Percentiles rank a stretch among this genome's conserved stretches.
Conservation (phyloP, 2,329 filamentous ascomycete genomes). For the Leptographium procerum region DNA sequence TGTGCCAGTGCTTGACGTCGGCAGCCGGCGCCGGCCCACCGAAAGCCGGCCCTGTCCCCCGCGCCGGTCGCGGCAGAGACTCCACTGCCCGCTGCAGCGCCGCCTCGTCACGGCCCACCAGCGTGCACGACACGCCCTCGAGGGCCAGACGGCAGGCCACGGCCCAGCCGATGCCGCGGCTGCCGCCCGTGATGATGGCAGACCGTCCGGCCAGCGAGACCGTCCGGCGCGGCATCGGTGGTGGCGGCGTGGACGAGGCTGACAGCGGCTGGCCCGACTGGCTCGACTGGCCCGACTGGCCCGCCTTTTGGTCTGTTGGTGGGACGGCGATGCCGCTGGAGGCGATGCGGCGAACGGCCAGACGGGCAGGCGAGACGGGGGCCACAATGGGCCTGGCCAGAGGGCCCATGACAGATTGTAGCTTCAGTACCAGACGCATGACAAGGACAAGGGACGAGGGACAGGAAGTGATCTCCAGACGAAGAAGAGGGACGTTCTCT, state of each 20-base stretch:
- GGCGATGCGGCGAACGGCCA: not conserved
- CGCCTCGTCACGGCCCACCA: conserved; percentile 46
- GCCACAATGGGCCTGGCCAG: not conserved
- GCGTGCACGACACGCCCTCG: conserved; percentile 47
- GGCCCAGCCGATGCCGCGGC: conserved; percentile 57
- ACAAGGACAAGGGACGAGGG: too few relatives aligned
- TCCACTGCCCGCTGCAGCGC: conserved; percentile 28
- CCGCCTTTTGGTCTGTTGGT: not conserved
- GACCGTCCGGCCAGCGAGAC: not conserved
- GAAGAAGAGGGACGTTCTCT: not conserved
- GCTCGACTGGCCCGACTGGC: not conserved
- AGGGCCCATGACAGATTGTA: not conserved
- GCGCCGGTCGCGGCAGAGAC: conserved; percentile 14
- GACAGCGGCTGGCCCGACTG: not conserved
- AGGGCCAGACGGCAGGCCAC: conserved; percentile 55
- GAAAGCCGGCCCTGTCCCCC: conserved; percentile 17
- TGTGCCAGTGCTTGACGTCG: not conserved
- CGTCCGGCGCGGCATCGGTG: not conserved
- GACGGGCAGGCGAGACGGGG: not conserved
- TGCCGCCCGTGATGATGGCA: conserved; percentile 57
- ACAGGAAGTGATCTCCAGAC: too few relatives aligned
- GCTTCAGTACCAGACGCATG: not conserved
- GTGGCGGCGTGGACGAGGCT: too few relatives aligned
- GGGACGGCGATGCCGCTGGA: not conserved
- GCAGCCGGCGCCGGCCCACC: conserved; percentile 1